Percentiles rank a stretch among this genome's conserved stretches.
Conservation (phyloP, 2,329 filamentous ascomycete species). For the Microsporum canis region DNA sequence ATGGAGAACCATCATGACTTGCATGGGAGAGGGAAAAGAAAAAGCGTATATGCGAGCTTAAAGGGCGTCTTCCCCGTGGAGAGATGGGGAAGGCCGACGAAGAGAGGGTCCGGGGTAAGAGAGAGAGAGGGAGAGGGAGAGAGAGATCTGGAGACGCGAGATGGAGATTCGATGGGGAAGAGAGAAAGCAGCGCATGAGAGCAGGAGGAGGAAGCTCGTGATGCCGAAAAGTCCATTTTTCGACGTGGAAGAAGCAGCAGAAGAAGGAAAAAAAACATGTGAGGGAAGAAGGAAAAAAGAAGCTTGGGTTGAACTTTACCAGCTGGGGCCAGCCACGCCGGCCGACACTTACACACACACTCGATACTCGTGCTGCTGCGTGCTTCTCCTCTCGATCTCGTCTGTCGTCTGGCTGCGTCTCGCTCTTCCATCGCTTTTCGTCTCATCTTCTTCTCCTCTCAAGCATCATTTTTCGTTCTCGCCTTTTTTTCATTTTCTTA, state of each 20-base stretch:
- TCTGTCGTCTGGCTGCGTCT: background rate
- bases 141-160: background rate
- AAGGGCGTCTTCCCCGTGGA: background rate
- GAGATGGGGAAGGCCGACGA: background rate
- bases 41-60: background rate
- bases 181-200: background rate
- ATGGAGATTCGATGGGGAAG: background rate
- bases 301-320: background rate
- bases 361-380: too few relatives aligned
- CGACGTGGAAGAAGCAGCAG: background rate
- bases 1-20: background rate
- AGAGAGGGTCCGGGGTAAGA: background rate
- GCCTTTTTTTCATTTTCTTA: background rate
- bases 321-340: too few relatives aligned
- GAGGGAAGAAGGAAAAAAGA: background rate
- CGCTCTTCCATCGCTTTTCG: background rate
- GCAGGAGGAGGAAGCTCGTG: background rate
- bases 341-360: too few relatives aligned
- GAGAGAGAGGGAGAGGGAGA: background rate
- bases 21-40: background rate
- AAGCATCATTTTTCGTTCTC: background rate
- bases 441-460: background rate
- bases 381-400: background rate
- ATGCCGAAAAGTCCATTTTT: background rate
- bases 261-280: background rate